Conservation (phyloP, 352 stramenopile genomes). For the Phytophthora syringae region DNA sequence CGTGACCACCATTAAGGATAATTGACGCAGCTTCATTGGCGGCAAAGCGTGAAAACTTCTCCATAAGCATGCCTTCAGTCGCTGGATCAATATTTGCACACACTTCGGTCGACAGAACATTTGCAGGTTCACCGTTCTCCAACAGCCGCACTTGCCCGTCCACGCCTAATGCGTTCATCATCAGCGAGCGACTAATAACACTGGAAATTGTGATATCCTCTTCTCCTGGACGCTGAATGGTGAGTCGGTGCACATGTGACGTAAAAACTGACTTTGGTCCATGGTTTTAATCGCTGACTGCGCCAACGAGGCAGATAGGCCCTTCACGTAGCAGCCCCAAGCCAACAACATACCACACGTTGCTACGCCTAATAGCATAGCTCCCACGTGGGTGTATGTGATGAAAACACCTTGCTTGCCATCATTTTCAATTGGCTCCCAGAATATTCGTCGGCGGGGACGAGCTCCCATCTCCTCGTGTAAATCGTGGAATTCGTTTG, state of each 20-base stretch:
- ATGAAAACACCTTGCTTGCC: constrained; percentile 84
- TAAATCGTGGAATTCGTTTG: constrained; percentile 33
- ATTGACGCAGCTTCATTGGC: constrained; percentile 55
- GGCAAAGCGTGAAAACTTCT: constrained; percentile 70
- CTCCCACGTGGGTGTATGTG: constrained; percentile 76
- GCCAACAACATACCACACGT: constrained; percentile 60
- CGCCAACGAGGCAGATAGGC: constrained; percentile 68
- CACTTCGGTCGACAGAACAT: constrained; percentile 38
- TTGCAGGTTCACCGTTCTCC: constrained; percentile 50
- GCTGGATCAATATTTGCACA: constrained; percentile 42
- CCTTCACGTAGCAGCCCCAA: constrained; percentile 81
- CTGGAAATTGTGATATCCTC: constrained; percentile 83
- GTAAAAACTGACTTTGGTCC: constrained; percentile 70
- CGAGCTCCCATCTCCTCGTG: constrained; percentile 31
- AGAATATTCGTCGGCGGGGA: constrained; percentile 51
- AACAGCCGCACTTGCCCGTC: constrained; percentile 45
- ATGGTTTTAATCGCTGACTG: constrained; percentile 71
- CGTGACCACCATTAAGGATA: constrained; percentile 36
- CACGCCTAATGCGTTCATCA: constrained; percentile 55
- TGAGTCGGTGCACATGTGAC: constrained; percentile 70
- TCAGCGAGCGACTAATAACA: constrained; percentile 63
- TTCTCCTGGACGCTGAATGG: constrained; percentile 68
- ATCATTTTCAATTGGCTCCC: constrained; percentile 77
- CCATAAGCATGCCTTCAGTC: constrained; percentile 64
- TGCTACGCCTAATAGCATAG: constrained; percentile 57